A percentile compares a stretch with the other conserved stretches of the same genome.
These are phyloP conservation scores for Arthrocladium fulminans DNA, from an alignment of 2,329 filamentous ascomycete genomes.

Conservation along the genomic window DNA sequence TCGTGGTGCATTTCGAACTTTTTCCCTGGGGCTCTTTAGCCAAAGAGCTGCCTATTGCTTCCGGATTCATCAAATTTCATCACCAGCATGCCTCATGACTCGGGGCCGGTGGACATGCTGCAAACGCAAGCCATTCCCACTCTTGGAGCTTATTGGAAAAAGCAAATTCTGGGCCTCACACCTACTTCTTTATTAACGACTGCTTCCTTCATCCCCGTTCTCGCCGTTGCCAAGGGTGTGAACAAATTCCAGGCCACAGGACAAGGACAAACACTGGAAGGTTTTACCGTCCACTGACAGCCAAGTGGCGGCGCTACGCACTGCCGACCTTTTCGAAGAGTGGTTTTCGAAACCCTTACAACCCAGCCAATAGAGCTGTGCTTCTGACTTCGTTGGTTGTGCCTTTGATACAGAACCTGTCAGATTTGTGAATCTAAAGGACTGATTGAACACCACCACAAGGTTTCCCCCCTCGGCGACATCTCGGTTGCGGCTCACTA, in stretches of 20 bases:
- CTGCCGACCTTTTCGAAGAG: neutral
- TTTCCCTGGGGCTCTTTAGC: neutral
- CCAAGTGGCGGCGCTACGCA: neutral
- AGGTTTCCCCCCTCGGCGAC: too few species aligned
- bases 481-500: too few species aligned
- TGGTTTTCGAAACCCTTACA: neutral
- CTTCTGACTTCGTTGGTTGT: conserved; percentile 6
- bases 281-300: neutral
- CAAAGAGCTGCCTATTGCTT: neutral
- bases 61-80: neutral
- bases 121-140: neutral
- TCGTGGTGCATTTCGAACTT: neutral
- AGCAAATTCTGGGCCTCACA: neutral
- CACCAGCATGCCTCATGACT: neutral
- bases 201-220: neutral
- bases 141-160: neutral
- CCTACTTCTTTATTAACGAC: neutral
- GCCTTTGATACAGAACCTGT: neutral
- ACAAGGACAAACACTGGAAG: neutral
- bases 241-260: neutral
- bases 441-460: too few species aligned
- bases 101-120: neutral
- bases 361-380: neutral
- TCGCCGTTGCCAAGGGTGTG: neutral
- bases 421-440: neutral